Percentiles rank a stretch among this genome's conserved stretches.
phyloP scores from a whole-genome alignment of 2,329 filamentous ascomycete genomes.

The Corynespora cassiicola region DNA sequence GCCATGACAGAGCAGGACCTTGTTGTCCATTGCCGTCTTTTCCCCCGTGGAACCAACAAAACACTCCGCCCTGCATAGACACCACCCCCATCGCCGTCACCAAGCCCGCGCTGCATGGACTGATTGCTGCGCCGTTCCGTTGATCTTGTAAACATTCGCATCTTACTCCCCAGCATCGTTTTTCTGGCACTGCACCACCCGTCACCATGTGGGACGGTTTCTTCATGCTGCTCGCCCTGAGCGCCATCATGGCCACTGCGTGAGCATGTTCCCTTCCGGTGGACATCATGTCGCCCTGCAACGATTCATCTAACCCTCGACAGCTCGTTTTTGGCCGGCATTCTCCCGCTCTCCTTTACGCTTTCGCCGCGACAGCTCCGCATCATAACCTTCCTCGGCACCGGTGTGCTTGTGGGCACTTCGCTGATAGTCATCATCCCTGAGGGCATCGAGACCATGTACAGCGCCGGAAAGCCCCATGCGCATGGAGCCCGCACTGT shows the following conservation, averaged over 20 bases:
- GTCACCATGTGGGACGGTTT: conserved; percentile 65
- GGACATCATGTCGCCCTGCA: background rate
- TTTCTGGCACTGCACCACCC: conserved; percentile 13
- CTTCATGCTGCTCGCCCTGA: conserved; percentile 68
- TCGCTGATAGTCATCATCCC: conserved; percentile 97
- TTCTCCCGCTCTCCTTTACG: conserved; percentile 86
- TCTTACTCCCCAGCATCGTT: conserved; percentile 14
- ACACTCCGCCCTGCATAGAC: background rate
- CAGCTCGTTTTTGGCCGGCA: conserved; percentile 93
- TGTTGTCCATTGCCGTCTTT: conserved; percentile 4
- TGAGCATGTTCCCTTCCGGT: too few relatives aligned
- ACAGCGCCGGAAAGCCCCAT: conserved; percentile 53
- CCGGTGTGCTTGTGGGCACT: conserved; percentile 92
- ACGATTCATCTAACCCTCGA: conserved; percentile 20
- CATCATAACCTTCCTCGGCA: conserved; percentile 88
- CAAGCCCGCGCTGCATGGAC: conserved; percentile 24
- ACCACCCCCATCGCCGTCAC: conserved; percentile 2
- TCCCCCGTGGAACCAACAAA: too few relatives aligned
- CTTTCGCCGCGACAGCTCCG: conserved; percentile 87
- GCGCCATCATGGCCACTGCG: conserved; percentile 71
- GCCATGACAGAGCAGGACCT: conserved; percentile 9
- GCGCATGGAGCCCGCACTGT: conserved; percentile 25
- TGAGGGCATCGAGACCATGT: conserved; percentile 91
- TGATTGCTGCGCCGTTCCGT: conserved; percentile 14
- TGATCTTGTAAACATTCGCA: too few relatives aligned